These are phyloP conservation scores for Jasminum sambac DNA, from an alignment of 257 asterid genomes.

Conservation along the genomic window DNA sequence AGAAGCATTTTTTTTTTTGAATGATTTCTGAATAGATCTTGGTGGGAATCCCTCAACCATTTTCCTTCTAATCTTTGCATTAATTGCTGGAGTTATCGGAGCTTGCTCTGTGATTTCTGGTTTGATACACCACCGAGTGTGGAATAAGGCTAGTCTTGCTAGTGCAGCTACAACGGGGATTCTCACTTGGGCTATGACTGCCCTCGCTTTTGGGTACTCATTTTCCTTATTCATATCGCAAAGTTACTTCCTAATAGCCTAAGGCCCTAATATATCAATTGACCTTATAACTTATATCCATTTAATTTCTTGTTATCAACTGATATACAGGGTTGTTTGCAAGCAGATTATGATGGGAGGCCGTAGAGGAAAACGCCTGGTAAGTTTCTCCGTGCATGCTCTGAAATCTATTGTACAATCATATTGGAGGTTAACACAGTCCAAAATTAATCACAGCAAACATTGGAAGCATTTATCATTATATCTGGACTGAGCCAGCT, in stretches of 20 bases:
- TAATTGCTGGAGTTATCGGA: constrained; percentile 61
- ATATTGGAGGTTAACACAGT: background rate
- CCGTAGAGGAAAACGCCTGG: constrained; percentile 74
- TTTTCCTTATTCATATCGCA: background rate
- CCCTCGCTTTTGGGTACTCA: constrained; percentile 68
- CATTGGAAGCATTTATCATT: constrained; percentile 64
- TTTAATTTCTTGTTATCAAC: background rate
- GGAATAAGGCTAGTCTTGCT: constrained; percentile 54
- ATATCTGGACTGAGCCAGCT: constrained; percentile 59
- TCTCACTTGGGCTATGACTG: constrained; percentile 55
- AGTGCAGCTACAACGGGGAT: constrained; percentile 55
- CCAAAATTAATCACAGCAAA: constrained; percentile 53
- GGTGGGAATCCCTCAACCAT: constrained; percentile 73
- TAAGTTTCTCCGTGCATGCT: constrained; percentile 18
- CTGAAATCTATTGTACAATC: background rate
- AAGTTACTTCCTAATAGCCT: too few species aligned
- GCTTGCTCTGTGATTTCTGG: constrained; percentile 54
- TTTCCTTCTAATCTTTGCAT: constrained; percentile 56
- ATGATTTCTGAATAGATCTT: constrained; percentile 43
- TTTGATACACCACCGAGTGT: constrained; percentile 45
- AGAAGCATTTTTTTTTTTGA: background rate
- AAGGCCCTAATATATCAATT: too few species aligned
- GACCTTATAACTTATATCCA: background rate
- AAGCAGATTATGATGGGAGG: constrained; percentile 84
- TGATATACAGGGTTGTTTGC: constrained; percentile 59